phyloP scores from a whole-genome alignment of 768 basidiomycete species.

The Austroboletus eburneus region DNA sequence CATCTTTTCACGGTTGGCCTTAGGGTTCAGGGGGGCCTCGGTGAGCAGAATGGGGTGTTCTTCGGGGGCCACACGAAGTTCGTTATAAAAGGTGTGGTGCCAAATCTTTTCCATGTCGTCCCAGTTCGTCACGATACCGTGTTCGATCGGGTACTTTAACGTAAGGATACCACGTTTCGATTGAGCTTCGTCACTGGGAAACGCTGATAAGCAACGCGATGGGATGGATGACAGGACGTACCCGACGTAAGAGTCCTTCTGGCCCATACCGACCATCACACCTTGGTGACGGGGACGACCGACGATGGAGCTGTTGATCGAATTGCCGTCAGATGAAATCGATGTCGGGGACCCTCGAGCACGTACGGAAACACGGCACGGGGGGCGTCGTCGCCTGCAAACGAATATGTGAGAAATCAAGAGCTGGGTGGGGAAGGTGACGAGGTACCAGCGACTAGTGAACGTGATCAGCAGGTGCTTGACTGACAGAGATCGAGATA shows the following conservation, averaged over 20 bases:
- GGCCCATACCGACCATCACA: slow-evolving; percentile 97
- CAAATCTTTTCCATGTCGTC: slow-evolving; percentile 99
- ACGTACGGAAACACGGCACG: slow-evolving; percentile 95
- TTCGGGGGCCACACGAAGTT: slow-evolving; percentile 73
- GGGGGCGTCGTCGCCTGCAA: slow-evolving; percentile 79
- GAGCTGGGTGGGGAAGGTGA: no score
- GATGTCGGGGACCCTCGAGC: slow-evolving; percentile 4
- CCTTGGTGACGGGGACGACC: slow-evolving; percentile 93
- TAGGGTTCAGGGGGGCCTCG: slow-evolving; percentile 71
- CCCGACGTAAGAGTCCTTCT: slow-evolving; percentile 97
- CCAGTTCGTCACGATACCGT: slow-evolving; percentile 97
- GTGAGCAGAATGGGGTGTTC: slow-evolving; percentile 72
- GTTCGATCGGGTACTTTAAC: slow-evolving; percentile 91
- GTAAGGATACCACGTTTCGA: slow-evolving; percentile 94
- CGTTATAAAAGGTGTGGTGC: slow-evolving; percentile 95
- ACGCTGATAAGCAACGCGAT: slow-evolving; percentile 12
- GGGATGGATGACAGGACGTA: slow-evolving; percentile 26
- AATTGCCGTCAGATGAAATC: slow-evolving; percentile 12
- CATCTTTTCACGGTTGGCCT: no score
- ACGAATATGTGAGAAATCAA: not conserved
- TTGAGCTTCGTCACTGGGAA: slow-evolving; percentile 77
- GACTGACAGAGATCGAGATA: slow-evolving; percentile 8
- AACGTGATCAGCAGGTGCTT: slow-evolving; percentile 18
- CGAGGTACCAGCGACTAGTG: slow-evolving; percentile 58
- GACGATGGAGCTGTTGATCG: slow-evolving; percentile 69